Evolutionary conservation across 2,329 filamentous ascomycete genomes (phyloP).

Genomic region (Ophiocordyceps robertsii): DNA sequence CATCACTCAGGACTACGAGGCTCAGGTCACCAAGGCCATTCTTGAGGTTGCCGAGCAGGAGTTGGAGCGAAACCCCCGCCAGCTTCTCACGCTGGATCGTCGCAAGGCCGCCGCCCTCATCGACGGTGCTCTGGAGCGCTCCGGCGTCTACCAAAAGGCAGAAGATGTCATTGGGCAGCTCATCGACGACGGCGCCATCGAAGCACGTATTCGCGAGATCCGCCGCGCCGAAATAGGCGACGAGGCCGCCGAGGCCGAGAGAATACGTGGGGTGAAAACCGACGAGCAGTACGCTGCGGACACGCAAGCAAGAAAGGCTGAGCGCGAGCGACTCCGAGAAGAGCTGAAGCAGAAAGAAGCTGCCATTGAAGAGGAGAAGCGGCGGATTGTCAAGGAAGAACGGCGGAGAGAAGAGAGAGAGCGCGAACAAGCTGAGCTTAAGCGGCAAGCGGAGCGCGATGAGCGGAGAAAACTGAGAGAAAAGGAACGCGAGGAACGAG

Average conservation of each 20-base stretch:
- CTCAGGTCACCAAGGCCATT: conserved; percentile 50
- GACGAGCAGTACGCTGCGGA: conserved; percentile 63
- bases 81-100: conserved; percentile 60
- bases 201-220: conserved; percentile 55
- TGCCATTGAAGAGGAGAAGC: conserved; percentile 48
- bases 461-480: conserved; percentile 36
- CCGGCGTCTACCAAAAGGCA: conserved; percentile 60
- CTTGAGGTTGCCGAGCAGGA: conserved; percentile 59
- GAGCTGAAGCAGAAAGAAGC: conserved; percentile 45
- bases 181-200: conserved; percentile 55
- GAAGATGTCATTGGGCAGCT: conserved; percentile 53
- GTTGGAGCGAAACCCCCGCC: conserved; percentile 59
- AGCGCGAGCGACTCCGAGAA: conserved; percentile 48
- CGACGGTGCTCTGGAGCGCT: conserved; percentile 65
- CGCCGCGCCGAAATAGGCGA: conserved; percentile 55
- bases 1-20: conserved; percentile 50
- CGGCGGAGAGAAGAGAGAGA: conserved; percentile 35
- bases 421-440: conserved; percentile 33
- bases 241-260: conserved; percentile 53
- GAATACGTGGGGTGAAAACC: conserved; percentile 52
- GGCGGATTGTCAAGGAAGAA: conserved; percentile 42
- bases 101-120: conserved; percentile 62
- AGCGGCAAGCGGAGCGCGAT: conserved; percentile 36
- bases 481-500: conserved; percentile 31
- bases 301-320: conserved; percentile 43